phyloP scores from a whole-genome alignment of 306 rosid genomes.

The Pterocarpus macrocarpus region DNA sequence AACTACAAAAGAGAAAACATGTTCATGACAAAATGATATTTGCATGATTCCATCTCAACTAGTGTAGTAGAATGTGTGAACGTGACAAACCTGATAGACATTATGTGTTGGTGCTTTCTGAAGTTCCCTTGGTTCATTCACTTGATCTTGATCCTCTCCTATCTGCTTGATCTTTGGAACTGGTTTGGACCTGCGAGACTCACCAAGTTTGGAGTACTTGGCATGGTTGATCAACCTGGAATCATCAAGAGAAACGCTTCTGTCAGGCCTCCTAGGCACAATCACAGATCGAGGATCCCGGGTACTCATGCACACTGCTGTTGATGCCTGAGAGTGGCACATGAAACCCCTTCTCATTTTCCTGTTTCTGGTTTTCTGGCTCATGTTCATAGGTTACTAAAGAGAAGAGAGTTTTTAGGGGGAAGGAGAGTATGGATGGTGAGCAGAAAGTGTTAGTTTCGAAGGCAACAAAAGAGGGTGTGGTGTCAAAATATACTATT shows the following conservation, averaged over 20 bases:
- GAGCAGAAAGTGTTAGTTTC: neutral
- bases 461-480: neutral
- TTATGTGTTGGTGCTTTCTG: slow-evolving; percentile 46
- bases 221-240: slow-evolving; percentile 44
- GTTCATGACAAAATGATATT: slow-evolving; percentile 10
- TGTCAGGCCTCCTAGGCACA: slow-evolving; percentile 50
- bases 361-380: slow-evolving; percentile 40
- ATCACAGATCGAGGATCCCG: slow-evolving; percentile 55
- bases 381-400: slow-evolving; percentile 33
- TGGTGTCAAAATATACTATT: slow-evolving; percentile 27
- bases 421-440: slow-evolving; percentile 8
- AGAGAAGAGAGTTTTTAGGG: slow-evolving; percentile 8
- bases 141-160: slow-evolving; percentile 10
- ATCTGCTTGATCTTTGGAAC: slow-evolving; percentile 37
- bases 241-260: slow-evolving; percentile 33
- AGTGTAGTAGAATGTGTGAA: neutral
- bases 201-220: slow-evolving; percentile 61
- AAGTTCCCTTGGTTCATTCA: slow-evolving; percentile 34
- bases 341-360: slow-evolving; percentile 61
- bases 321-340: slow-evolving; percentile 73
- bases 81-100: slow-evolving; percentile 58
- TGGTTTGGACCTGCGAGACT: slow-evolving; percentile 31
- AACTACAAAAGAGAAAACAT: neutral
- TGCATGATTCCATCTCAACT: neutral
- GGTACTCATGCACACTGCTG: slow-evolving; percentile 65